Evolutionary conservation across 2,329 filamentous ascomycete species (phyloP).

Genomic region (Didymosphaeria variabile): DNA sequence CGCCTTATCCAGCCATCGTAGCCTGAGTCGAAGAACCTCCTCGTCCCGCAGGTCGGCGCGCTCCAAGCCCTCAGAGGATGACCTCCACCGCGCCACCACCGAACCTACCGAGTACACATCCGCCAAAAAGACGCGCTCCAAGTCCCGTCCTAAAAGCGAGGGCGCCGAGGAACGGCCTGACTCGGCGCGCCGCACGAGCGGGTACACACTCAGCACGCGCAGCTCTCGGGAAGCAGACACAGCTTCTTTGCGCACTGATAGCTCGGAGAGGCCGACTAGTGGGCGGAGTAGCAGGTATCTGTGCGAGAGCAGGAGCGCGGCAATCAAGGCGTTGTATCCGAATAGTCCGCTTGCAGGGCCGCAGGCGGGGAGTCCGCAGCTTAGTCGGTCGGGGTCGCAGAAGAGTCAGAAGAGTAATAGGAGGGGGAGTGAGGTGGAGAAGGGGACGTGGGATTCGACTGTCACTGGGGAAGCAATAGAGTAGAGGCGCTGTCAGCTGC

Average conservation of each 20-base stretch:
- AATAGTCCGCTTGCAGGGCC: slow-evolving; percentile 25
- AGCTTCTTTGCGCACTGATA: slow-evolving; percentile 13
- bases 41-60: slow-evolving; percentile 42
- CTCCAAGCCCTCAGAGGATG: slow-evolving; percentile 32
- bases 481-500: not conserved
- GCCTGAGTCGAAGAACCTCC: slow-evolving; percentile 33
- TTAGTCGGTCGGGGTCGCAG: slow-evolving; percentile 18
- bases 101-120: slow-evolving; percentile 24
- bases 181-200: slow-evolving; percentile 38
- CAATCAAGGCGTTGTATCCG: slow-evolving; percentile 50
- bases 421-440: slow-evolving; percentile 8
- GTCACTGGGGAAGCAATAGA: not conserved
- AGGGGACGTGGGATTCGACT: slow-evolving; percentile 12
- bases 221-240: slow-evolving; percentile 21
- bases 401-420: slow-evolving; percentile 18
- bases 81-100: slow-evolving; percentile 24
- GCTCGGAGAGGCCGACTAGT: slow-evolving; percentile 29
- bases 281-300: slow-evolving; percentile 40
- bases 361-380: not conserved
- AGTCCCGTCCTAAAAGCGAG: slow-evolving; percentile 15
- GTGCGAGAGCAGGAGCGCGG: slow-evolving; percentile 49
- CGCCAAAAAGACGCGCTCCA: slow-evolving; percentile 24
- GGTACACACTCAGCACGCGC: slow-evolving; percentile 39
- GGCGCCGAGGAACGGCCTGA: slow-evolving; percentile 24
- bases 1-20: slow-evolving; percentile 37